Conservation (phyloP, 345 rosid species). For the Mercurialis annua region DNA sequence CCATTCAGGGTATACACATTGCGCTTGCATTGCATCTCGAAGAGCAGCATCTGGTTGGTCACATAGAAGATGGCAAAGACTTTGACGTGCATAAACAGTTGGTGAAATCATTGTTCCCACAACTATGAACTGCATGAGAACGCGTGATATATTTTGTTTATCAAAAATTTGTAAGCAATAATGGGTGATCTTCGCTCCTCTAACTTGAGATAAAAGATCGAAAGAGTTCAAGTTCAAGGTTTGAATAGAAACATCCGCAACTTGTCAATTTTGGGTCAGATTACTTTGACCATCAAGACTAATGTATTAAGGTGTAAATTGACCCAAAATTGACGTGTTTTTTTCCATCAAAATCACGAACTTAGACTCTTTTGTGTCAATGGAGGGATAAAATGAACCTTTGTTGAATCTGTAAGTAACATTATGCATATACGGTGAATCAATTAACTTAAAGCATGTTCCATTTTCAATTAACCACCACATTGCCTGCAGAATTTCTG, state of each 20-base stretch:
- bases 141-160: neutral
- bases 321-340: too few relatives aligned
- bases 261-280: too few relatives aligned
- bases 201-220: too few relatives aligned
- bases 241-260: too few relatives aligned
- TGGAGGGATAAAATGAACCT: too few relatives aligned
- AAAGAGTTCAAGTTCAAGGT: too few relatives aligned
- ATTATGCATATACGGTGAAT: neutral
- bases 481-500: neutral
- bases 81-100: constrained; percentile 72
- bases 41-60: constrained; percentile 86
- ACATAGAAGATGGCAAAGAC: constrained; percentile 69
- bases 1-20: constrained; percentile 82
- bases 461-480: neutral
- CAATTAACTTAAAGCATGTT: neutral
- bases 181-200: too few relatives aligned
- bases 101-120: constrained; percentile 87
- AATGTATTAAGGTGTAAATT: too few relatives aligned
- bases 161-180: too few relatives aligned
- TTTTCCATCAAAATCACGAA: too few relatives aligned
- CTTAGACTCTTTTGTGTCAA: too few relatives aligned
- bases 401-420: neutral
- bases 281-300: too few relatives aligned
- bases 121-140: constrained; percentile 59
- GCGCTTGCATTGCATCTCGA: constrained; percentile 94